Conservation (phyloP, 164 flowering plant species). For the Aristolochia fimbriata region DNA sequence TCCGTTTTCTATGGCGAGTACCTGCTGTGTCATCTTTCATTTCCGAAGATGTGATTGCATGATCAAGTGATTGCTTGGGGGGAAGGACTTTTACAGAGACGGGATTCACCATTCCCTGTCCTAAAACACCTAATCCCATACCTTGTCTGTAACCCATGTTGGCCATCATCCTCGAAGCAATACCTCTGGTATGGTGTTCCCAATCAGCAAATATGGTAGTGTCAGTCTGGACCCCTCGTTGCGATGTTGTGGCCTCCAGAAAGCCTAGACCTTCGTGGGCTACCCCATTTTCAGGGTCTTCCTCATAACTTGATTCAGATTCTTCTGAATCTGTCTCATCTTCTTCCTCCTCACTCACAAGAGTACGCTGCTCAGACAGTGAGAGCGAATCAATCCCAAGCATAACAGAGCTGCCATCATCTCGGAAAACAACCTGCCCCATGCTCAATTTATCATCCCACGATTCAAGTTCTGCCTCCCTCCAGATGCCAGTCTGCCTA, state of each 20-base stretch:
- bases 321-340: constrained; percentile 31
- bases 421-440: constrained; percentile 61
- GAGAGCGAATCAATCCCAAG: constrained; percentile 56
- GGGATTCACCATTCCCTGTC: constrained; percentile 80
- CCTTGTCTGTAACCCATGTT: constrained; percentile 96
- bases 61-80: constrained; percentile 85
- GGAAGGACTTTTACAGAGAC: constrained; percentile 71
- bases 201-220: constrained; percentile 80
- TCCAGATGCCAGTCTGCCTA: constrained; percentile 58
- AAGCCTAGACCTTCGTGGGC: constrained; percentile 63
- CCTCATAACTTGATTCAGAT: constrained; percentile 50
- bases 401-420: constrained; percentile 63
- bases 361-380: constrained; percentile 59
- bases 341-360: constrained; percentile 48
- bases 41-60: constrained; percentile 35
- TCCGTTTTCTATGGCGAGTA: constrained; percentile 38
- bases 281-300: constrained; percentile 20
- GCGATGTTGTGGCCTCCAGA: constrained; percentile 37
- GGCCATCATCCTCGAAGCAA: constrained; percentile 99
- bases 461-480: constrained; percentile 77
- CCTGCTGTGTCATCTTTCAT: constrained; percentile 16
- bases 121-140: constrained; percentile 82
- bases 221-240: constrained; percentile 74
- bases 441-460: constrained; percentile 53
- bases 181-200: constrained; percentile 96